These are phyloP conservation scores for Omphalotus olearius DNA, from an alignment of 1,284 basidiomycete genomes.

Conservation along the genomic window DNA sequence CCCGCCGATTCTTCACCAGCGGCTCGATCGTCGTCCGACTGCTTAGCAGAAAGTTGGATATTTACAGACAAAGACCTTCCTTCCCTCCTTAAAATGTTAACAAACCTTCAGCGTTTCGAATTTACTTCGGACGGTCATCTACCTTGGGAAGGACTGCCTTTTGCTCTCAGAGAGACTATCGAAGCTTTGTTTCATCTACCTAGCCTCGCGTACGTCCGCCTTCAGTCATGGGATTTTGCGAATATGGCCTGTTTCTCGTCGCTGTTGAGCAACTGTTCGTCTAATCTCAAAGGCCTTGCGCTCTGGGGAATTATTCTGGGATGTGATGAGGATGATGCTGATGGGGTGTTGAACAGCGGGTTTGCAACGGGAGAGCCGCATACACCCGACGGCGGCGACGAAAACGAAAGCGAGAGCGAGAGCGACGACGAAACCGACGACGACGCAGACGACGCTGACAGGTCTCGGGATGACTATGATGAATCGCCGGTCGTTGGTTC, in stretches of 20 bases:
- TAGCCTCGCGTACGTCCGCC: constrained; percentile 31
- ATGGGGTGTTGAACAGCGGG: background rate
- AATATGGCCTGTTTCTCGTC: constrained; percentile 27
- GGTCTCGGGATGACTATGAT: background rate
- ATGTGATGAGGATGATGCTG: constrained; percentile 2
- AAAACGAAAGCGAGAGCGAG: background rate
- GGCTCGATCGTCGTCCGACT: constrained; percentile 24
- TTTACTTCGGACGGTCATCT: constrained; percentile 30
- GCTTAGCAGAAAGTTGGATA: constrained; percentile 21
- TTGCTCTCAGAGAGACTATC: constrained; percentile 28
- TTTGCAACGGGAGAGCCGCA: background rate
- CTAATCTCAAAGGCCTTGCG: constrained; percentile 30
- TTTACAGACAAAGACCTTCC: constrained; percentile 32
- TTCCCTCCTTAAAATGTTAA: constrained; percentile 29
- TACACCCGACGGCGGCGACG: background rate
- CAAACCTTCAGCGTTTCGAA: constrained; percentile 32
- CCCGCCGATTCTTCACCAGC: constrained; percentile 19
- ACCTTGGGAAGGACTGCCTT: constrained; percentile 30
- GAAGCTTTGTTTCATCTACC: constrained; percentile 27
- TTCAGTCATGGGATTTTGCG: constrained; percentile 35
- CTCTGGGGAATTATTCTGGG: constrained; percentile 29
- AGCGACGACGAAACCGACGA: no score
- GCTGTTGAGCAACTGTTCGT: constrained; percentile 26
- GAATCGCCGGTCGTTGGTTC: background rate
- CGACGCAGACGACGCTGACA: no score